Base-by-base conservation (phyloP, 495 filamentous ascomycete species). In the Copromyces sp. region DNA sequence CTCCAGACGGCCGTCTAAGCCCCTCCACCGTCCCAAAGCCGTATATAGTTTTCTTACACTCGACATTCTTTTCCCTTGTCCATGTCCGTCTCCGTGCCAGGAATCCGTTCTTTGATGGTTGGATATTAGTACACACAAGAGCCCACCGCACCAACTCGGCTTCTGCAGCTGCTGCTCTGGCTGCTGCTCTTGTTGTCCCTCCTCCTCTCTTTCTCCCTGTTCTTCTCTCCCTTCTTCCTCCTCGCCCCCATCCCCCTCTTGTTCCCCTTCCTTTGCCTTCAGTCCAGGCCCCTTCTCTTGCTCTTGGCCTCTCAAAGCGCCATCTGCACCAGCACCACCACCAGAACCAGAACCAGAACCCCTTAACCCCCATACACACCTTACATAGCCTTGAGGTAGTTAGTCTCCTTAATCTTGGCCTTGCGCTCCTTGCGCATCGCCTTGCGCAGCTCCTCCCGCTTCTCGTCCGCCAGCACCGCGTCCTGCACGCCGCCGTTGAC, bases 311-410 rank as follows among this genome's bases (percentile, higher is more conserved):
- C 29, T 65, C 11, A 14, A 3, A 35, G 0, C 24, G 0, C 24
- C 24, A 24, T 24, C 24, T 24, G 24, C 24, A 24, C 53, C 53
- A 65, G 32, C 32, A 20, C 40, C 68, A 69, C 5, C 69, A n/a
- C 11, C 37, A 44, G 35, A 45, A 68, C 17, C 53, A 41, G 24
- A 24, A 24, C 24, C 24, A 24, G 24, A 24, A 24, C 42, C 29
- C 17, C 53, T 8, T 38, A n/a, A 41, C 14, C 29, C 2, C 12
- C 20, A 35, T 20, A 8, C 1, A n/a, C 68, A n/a, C 74, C 81
- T 81, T 87, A 89, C 88, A 96, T 91, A 20, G 89, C 87, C 85
- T 90, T 91, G 84, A 99, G 87, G 87, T 95, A 99, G 84, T 99
- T 99, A 71, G 77, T 86, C 84, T 98, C 95, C 86, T 95, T 95